Conservation (phyloP, 177 flowering plant species). For the Viscum album region DNA sequence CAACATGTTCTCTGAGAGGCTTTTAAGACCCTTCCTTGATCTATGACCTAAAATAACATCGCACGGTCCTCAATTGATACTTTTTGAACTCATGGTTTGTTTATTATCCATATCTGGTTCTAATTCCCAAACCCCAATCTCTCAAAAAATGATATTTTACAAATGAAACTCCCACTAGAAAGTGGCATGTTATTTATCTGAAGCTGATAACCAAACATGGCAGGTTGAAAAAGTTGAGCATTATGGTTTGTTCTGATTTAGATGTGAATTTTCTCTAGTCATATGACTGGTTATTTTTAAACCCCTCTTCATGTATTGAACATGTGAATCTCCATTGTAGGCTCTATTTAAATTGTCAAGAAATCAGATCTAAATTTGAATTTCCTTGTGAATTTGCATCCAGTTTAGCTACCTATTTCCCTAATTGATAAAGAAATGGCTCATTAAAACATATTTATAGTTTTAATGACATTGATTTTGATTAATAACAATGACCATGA, state of each 20-base stretch:
- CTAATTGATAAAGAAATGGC: neutral
- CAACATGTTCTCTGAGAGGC: constrained; percentile 64
- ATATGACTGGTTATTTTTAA: neutral
- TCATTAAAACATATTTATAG: neutral
- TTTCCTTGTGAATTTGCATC: constrained; percentile 71
- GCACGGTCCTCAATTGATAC: constrained; percentile 58
- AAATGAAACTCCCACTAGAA: constrained; percentile 26
- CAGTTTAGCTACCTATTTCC: constrained; percentile 36
- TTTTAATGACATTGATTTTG: neutral
- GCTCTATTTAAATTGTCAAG: constrained; percentile 78
- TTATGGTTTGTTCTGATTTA: constrained; percentile 97
- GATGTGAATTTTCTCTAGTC: constrained; percentile 42
- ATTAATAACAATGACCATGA: neutral
- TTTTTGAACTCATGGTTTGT: constrained; percentile 85
- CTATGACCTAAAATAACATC: constrained; percentile 91
- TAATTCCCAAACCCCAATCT: constrained; percentile 18
- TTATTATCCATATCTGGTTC: constrained; percentile 80
- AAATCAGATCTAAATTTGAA: constrained; percentile 79
- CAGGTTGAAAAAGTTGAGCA: constrained; percentile 73
- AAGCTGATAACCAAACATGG: constrained; percentile 82
- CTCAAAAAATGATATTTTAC: constrained; percentile 23
- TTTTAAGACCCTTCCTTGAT: constrained; percentile 76
- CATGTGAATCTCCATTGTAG: constrained; percentile 36
- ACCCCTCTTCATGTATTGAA: constrained; percentile 6
- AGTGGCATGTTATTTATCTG: constrained; percentile 49